Conservation (phyloP, 352 stramenopile species). For the Phytophthora idaei region DNA sequence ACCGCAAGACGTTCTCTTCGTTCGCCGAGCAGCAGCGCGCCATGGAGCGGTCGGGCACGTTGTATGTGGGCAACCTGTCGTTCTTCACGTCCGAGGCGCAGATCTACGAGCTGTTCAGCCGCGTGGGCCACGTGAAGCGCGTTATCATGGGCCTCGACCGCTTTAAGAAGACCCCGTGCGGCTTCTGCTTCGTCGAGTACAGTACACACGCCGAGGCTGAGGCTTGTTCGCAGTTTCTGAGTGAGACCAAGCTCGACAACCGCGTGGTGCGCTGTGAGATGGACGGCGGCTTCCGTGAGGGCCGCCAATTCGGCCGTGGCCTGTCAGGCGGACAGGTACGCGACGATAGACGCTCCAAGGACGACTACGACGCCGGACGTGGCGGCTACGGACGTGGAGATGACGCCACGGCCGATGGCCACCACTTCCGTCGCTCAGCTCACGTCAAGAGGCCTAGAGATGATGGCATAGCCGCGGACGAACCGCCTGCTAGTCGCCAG, state of each 20-base stretch:
- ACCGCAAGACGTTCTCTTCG: constrained; percentile 93
- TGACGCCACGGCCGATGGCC: constrained; percentile 50
- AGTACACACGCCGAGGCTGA: constrained; percentile 71
- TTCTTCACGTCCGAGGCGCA: constrained; percentile 97
- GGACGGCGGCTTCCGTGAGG: constrained; percentile 87
- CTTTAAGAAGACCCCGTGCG: constrained; percentile 96
- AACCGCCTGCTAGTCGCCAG: constrained; percentile 39
- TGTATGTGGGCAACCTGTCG: constrained; percentile 98
- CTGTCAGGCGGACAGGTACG: constrained; percentile 84
- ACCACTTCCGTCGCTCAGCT: constrained; percentile 75
- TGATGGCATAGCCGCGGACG: constrained; percentile 53
- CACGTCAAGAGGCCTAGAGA: constrained; percentile 60
- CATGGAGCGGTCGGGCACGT: constrained; percentile 88
- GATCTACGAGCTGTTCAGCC: constrained; percentile 95
- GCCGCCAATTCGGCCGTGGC: constrained; percentile 85
- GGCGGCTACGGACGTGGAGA: constrained; percentile 80
- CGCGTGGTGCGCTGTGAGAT: constrained; percentile 89
- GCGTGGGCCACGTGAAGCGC: constrained; percentile 90
- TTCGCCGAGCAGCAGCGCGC: constrained; percentile 93
- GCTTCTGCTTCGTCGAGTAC: constrained; percentile 98
- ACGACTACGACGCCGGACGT: constrained; percentile 84
- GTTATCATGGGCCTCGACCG: constrained; percentile 97
- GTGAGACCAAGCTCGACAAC: constrained; percentile 88
- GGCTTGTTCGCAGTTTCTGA: constrained; percentile 84
- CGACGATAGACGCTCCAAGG: constrained; percentile 84